Base-by-base conservation (phyloP, 2,329 filamentous ascomycete genomes). In the Beauveria scarabaeidicola region DNA sequence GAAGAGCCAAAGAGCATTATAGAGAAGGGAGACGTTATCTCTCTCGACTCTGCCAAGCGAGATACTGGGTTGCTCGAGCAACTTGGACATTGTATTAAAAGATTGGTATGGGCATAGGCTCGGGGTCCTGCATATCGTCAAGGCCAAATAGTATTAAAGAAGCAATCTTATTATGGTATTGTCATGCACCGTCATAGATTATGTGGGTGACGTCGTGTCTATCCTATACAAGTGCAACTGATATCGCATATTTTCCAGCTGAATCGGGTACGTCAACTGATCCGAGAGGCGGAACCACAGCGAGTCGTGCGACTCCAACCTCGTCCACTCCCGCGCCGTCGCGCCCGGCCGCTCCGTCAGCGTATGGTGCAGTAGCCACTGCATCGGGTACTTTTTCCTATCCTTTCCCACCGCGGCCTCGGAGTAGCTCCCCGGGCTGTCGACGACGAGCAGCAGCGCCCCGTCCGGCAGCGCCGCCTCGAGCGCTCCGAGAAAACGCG, bases 401-500 rank as follows among this genome's bases (percentile, higher is more conserved):
- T 79, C 77, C 62, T 79, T 80, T 4, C 87, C 87, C 0, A 97
- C 72, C 0, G 82, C 83, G 3, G 95, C 81, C 60, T 91, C 90
- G 0, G 92, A 94, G 73, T 97, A 97, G 72, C 88, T 95, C 1
- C 94, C 94, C 0, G 94, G 91, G 66, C 91, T 96, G 71, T 99
- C 93, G 4, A 97, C 86, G 3, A 97, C 89, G 0, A 97, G 81
- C 1, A 97, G 76, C 43, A 93, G 72, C 2, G 90, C 83, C 0
- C 84, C 87, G 0, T 76, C 61, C 0, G 78, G 74, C 2, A 89
- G 69, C 1, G 74, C 65, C 1, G 81, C 76, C 0, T 88, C 90
- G 19, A 97, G 75, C 1, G 77, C 77, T 4, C 91, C 79, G 0
- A 99, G 78, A 64, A 97, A 87, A 3, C 78, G 77, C 0, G 93